These are phyloP conservation scores for Pseudocercospora cruenta DNA, from an alignment of 2,329 filamentous ascomycete genomes.

Conservation along the genomic window DNA sequence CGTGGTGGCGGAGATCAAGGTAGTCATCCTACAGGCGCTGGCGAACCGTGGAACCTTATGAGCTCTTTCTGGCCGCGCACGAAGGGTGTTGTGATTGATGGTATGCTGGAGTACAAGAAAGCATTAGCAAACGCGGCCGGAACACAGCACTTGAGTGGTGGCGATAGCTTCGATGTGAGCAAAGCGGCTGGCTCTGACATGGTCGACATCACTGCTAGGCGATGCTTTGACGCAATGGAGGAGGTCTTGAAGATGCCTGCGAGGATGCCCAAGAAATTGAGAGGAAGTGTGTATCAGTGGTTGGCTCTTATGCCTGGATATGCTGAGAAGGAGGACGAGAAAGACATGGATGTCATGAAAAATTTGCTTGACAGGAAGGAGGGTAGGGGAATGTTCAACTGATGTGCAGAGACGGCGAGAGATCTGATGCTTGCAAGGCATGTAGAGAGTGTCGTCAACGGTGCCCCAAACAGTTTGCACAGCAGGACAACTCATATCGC, in stretches of 20 bases:
- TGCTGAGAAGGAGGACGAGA: constrained; percentile 16
- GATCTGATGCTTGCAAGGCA: neutral
- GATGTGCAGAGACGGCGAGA: neutral
- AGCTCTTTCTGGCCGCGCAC: constrained; percentile 23
- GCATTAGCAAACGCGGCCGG: constrained; percentile 2
- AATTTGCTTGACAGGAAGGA: constrained; percentile 16
- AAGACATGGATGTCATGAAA: constrained; percentile 12
- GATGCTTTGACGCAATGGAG: constrained; percentile 20
- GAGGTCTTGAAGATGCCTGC: constrained; percentile 18
- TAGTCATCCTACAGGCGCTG: constrained; percentile 6
- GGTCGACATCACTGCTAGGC: constrained; percentile 22
- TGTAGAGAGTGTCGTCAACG: neutral
- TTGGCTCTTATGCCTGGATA: constrained; percentile 23
- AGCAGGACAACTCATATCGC: neutral
- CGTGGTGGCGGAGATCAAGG: constrained; percentile 22
- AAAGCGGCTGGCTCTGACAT: constrained; percentile 8
- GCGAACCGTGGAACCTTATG: constrained; percentile 26
- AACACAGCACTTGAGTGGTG: neutral
- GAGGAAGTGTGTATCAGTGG: constrained; percentile 22
- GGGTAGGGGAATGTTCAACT: constrained; percentile 12
- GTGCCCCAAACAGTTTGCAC: neutral
- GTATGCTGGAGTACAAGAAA: constrained; percentile 24
- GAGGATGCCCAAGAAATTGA: constrained; percentile 22
- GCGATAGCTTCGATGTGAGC: constrained; percentile 2
- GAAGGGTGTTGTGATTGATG: constrained; percentile 21